A percentile compares a stretch with the other conserved stretches of the same genome.
Evolutionary conservation across 805 yeast genomes (phyloP).

Genomic region (Ogataea trehalophila): DNA sequence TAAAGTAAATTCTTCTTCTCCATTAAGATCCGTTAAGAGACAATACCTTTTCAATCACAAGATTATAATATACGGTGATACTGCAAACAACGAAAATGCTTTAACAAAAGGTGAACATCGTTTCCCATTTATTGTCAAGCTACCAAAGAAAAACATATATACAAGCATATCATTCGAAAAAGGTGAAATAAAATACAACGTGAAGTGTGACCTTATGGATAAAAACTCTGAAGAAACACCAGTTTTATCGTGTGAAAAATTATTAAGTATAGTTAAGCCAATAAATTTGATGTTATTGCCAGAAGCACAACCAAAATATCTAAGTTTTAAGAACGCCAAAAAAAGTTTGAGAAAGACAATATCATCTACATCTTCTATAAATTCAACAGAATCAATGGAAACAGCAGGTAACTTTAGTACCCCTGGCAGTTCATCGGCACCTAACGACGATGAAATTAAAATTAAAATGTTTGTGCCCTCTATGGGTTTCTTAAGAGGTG

Average conservation of each 20-base stretch:
- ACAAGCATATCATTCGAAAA: constrained; percentile 79
- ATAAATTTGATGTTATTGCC: constrained; percentile 67
- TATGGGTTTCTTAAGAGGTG: constrained; percentile 77
- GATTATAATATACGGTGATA: constrained; percentile 51
- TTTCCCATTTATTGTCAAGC: constrained; percentile 77
- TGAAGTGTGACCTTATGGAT: constrained; percentile 33
- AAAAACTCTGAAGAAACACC: constrained; percentile 22
- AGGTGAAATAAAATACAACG: constrained; percentile 69
- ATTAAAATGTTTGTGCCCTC: constrained; percentile 46
- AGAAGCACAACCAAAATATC: constrained; percentile 58
- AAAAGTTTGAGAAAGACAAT: constrained; percentile 31
- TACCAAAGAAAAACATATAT: constrained; percentile 69
- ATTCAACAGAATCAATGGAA: constrained; percentile 22
- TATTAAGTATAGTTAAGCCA: constrained; percentile 62
- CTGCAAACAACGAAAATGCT: constrained; percentile 18
- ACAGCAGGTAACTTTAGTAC: not conserved
- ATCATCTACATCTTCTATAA: constrained; percentile 38
- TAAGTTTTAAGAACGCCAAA: constrained; percentile 51
- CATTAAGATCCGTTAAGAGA: constrained; percentile 45
- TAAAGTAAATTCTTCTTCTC: constrained; percentile 48
- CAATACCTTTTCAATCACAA: constrained; percentile 54
- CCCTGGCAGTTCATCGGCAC: constrained; percentile 3
- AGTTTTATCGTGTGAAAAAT: constrained; percentile 47
- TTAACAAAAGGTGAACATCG: constrained; percentile 80
- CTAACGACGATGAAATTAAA: constrained; percentile 12